phyloP scores from a whole-genome alignment of 2,329 filamentous ascomycete species.

The Gnomoniopsis sp. region DNA sequence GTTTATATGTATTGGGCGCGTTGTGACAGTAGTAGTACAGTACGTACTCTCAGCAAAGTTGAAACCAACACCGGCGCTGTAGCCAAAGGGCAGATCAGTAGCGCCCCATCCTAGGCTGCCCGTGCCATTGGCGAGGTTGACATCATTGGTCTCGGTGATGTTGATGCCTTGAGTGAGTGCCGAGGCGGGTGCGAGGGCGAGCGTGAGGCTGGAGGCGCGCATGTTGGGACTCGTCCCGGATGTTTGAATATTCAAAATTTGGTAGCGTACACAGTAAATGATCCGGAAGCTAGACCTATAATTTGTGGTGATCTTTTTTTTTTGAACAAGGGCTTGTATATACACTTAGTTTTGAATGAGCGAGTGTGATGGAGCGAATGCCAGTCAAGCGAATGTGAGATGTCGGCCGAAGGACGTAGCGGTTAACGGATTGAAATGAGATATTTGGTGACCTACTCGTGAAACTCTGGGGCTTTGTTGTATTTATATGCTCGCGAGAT shows the following conservation, averaged over 20 bases:
- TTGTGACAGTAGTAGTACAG: neutral
- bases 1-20: neutral
- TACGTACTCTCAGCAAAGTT: slow-evolving; percentile 1
- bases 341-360: neutral
- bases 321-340: neutral
- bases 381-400: neutral
- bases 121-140: neutral
- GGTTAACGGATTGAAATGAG: too few relatives aligned
- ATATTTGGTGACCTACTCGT: too few relatives aligned
- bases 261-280: neutral
- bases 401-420: neutral
- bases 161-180: slow-evolving; percentile 1
- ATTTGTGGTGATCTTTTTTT: neutral
- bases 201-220: neutral
- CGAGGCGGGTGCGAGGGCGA: neutral
- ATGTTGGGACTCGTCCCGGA: neutral
- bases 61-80: slow-evolving; percentile 2
- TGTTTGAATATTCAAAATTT: neutral
- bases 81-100: neutral
- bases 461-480: too few relatives aligned
- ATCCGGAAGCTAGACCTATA: neutral
- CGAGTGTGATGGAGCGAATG: neutral
- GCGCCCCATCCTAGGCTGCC: slow-evolving; percentile 7
- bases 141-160: neutral
- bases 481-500: too few relatives aligned